Conservation (phyloP, 768 basidiomycete species). For the Boletus vinaceobasis region DNA sequence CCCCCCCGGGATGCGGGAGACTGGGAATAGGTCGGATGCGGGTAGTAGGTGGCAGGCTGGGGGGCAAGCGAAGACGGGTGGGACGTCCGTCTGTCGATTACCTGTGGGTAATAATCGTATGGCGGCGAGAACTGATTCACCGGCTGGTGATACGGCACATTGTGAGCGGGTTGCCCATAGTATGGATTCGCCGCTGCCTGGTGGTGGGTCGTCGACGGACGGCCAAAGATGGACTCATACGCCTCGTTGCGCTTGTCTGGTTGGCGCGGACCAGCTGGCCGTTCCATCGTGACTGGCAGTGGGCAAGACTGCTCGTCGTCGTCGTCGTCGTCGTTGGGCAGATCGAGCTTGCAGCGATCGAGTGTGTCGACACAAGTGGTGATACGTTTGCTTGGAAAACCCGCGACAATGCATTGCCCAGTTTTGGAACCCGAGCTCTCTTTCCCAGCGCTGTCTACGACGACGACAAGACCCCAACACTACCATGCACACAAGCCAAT, state of each 20-base stretch:
- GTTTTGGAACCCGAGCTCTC: slow-evolving; percentile 20
- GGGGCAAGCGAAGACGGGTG: slow-evolving; percentile 39
- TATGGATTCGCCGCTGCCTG: slow-evolving; percentile 19
- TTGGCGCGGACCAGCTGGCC: slow-evolving; percentile 56
- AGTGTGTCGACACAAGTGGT: slow-evolving; percentile 3
- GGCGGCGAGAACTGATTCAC: slow-evolving; percentile 34
- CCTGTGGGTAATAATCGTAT: slow-evolving; percentile 39
- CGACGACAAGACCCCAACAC: background rate
- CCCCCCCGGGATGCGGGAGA: slow-evolving; percentile 30
- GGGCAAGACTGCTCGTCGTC: slow-evolving; percentile 2
- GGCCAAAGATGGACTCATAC: slow-evolving; percentile 86
- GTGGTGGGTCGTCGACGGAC: slow-evolving; percentile 61
- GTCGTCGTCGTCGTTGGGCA: background rate
- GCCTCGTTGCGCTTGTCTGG: slow-evolving; percentile 76
- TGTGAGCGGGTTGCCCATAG: slow-evolving; percentile 18
- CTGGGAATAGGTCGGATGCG: slow-evolving; percentile 33
- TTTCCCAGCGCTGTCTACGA: slow-evolving; percentile 6
- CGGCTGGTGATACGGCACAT: slow-evolving; percentile 19
- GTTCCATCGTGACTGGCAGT: slow-evolving; percentile 39
- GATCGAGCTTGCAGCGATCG: slow-evolving; percentile 7
- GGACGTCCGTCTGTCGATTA: slow-evolving; percentile 48
- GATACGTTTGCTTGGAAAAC: slow-evolving; percentile 8
- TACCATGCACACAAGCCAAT: background rate
- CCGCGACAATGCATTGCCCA: slow-evolving; percentile 18
- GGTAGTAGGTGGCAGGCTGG: slow-evolving; percentile 22